Percentiles rank a stretch among this genome's conserved stretches.
Evolutionary conservation across 768 basidiomycete species (phyloP).

Genomic region (Rhizopogon sp.): DNA sequence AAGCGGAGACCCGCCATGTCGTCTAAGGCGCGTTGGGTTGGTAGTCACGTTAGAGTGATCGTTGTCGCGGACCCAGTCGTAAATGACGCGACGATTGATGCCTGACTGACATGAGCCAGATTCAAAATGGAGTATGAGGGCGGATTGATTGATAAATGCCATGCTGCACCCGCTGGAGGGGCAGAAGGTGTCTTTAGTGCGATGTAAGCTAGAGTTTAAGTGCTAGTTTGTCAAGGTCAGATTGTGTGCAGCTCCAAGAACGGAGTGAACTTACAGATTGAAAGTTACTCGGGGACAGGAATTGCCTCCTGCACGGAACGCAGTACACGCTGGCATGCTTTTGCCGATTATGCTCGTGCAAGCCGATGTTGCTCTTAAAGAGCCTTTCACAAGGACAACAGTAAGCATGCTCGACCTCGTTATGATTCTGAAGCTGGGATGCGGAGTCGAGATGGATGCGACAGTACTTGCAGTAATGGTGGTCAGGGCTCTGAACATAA

Average conservation of each 20-base stretch:
- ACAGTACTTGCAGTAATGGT: slow-evolving; percentile 52
- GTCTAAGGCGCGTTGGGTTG: slow-evolving; percentile 47
- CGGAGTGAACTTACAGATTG: slow-evolving; percentile 6
- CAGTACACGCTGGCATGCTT: slow-evolving; percentile 41
- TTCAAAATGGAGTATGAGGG: slow-evolving; percentile 61
- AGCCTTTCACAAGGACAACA: slow-evolving; percentile 39
- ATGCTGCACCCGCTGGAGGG: slow-evolving; percentile 37
- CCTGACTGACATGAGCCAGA: slow-evolving; percentile 51
- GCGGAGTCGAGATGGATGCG: slow-evolving; percentile 33
- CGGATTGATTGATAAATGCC: slow-evolving; percentile 48
- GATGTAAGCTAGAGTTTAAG: slow-evolving; percentile 48
- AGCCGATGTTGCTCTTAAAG: slow-evolving; percentile 33
- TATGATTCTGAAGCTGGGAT: slow-evolving; percentile 36
- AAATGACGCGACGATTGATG: slow-evolving; percentile 31
- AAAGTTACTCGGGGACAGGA: slow-evolving; percentile 25
- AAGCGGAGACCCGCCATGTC: not conserved
- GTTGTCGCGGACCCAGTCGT: slow-evolving; percentile 31
- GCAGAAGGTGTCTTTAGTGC: slow-evolving; percentile 31
- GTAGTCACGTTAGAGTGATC: slow-evolving; percentile 51
- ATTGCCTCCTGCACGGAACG: slow-evolving; percentile 35
- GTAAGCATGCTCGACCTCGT: slow-evolving; percentile 32
- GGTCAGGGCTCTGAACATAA: slow-evolving; percentile 42
- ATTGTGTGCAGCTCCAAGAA: not conserved
- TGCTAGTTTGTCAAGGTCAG: slow-evolving; percentile 31
- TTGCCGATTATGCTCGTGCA: slow-evolving; percentile 48